Evolutionary conservation across 148 eudicot genomes (phyloP), one percentile per base, ranked within the genome.

Genomic region (Persicaria maculosa): DNA sequence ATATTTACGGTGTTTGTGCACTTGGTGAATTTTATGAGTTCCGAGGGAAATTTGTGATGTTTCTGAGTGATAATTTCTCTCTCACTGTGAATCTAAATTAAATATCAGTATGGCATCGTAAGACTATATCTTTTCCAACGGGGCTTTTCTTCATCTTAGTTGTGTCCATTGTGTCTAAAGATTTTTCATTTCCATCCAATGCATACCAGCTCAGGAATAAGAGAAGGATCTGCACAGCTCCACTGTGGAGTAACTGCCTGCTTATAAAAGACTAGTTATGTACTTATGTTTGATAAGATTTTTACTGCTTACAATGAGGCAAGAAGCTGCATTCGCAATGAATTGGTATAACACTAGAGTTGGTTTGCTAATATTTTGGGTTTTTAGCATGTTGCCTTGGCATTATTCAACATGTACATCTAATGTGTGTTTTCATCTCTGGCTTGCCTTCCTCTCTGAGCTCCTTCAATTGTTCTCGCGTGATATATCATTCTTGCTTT

Each of bases 261-360:
- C 96, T 68, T 97, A 94, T 75, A 94, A 90, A 85, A 88, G 80
- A 78, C 90, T 94, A 72, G 86, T 74, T 58, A 82, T 88, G 69
- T 94, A 72, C 85, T 74, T 58, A 82, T 88, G 69, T 94, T 84
- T 80, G 96, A 92, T 86, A 94, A 92, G 78, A 85, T 87, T 7
- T 91, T 94, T 78, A 72, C 96, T 46, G 89, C 97, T 45, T 94
- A 94, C 81, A 87, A 87, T 54, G 96, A 94, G 59, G 96, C 98
- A 22, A 90, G 93, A 88, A 87, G 93, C 81, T 83, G 81, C 84
- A 90, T 92, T 77, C 85, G 97, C 19, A 92, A 76, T 82, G 98
- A 95, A 81, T 85, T 95, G 93, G 98, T 95, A 81, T 59, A 74
- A 45, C 25, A 10, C 71, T 47, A 20, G 57, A 17, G 7, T 47